A percentile compares a stretch with the other conserved stretches of the same genome.
These are phyloP conservation scores for Monilinia vaccinii-corymbosi DNA, from an alignment of 2,329 filamentous ascomycete genomes.

Conservation along the genomic window DNA sequence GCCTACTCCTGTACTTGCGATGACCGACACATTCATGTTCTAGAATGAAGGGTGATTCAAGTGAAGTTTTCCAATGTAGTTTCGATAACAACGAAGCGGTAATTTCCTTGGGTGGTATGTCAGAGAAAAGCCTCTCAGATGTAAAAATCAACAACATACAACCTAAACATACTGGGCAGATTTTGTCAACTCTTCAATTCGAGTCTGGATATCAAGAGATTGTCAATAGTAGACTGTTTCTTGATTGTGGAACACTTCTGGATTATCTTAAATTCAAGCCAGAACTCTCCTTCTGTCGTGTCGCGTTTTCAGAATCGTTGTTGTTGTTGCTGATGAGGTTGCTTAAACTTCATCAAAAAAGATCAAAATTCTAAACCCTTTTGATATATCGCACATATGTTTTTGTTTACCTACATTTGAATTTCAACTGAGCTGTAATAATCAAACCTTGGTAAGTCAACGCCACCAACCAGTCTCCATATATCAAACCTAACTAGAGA, in stretches of 20 bases:
- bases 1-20: background rate
- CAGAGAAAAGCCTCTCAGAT: background rate
- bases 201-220: background rate
- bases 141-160: background rate
- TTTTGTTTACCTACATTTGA: background rate
- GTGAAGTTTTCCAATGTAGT: background rate
- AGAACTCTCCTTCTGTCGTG: background rate
- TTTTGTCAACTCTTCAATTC: background rate
- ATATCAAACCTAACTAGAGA: too few relatives aligned
- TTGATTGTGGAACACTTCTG: background rate
- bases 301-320: background rate
- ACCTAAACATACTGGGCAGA: background rate
- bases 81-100: background rate
- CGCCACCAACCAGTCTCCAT: background rate
- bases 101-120: background rate
- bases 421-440: background rate
- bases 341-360: background rate
- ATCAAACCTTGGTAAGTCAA: background rate
- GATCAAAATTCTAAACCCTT: background rate
- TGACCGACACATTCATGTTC: background rate
- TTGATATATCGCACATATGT: background rate
- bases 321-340: background rate
- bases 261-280: background rate
- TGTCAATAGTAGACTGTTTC: background rate
- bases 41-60: background rate